Percentiles rank a stretch among this genome's conserved stretches.
Evolutionary conservation across 73 alveolate genomes (phyloP).

Genomic region (Strombidium stylifer): DNA sequence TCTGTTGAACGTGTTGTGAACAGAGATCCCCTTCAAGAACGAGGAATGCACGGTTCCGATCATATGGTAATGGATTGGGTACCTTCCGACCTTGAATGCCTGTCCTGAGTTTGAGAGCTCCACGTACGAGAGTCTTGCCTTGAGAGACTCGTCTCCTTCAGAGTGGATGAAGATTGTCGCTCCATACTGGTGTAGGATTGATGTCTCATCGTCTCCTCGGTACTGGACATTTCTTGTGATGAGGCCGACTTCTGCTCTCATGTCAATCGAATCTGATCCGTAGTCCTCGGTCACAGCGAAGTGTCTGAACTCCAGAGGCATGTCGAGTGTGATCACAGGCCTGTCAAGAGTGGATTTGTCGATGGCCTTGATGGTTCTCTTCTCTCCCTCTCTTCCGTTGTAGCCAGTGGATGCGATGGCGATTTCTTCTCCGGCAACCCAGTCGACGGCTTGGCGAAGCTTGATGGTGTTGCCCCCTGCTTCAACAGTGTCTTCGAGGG

Average conservation of each 20-base stretch:
- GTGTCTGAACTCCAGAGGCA: slow-evolving; percentile 48
- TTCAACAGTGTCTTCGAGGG: slow-evolving; percentile 55
- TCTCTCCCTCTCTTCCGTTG: slow-evolving; percentile 70
- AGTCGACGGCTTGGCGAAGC: slow-evolving; percentile 56
- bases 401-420: slow-evolving; percentile 73
- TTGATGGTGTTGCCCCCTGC: slow-evolving; percentile 53
- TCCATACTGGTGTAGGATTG: slow-evolving; percentile 43
- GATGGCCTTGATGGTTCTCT: slow-evolving; percentile 41
- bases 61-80: slow-evolving; percentile 77
- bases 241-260: slow-evolving; percentile 89
- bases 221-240: slow-evolving; percentile 73
- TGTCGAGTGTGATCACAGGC: slow-evolving; percentile 29
- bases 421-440: slow-evolving; percentile 79
- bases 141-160: slow-evolving; percentile 55
- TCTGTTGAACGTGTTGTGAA: slow-evolving; percentile 75
- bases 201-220: slow-evolving; percentile 68
- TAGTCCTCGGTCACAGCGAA: slow-evolving; percentile 43
- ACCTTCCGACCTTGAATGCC: slow-evolving; percentile 73
- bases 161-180: slow-evolving; percentile 69
- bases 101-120: slow-evolving; percentile 70
- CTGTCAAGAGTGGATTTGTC: slow-evolving; percentile 7
- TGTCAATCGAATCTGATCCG: slow-evolving; percentile 33
- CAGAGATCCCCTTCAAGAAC: slow-evolving; percentile 71
- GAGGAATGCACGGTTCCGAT: slow-evolving; percentile 66
- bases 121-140: slow-evolving; percentile 57